These are phyloP conservation scores for Nannochloropsis salina DNA, from an alignment of 108 stramenopile genomes.

Conservation along the genomic window DNA sequence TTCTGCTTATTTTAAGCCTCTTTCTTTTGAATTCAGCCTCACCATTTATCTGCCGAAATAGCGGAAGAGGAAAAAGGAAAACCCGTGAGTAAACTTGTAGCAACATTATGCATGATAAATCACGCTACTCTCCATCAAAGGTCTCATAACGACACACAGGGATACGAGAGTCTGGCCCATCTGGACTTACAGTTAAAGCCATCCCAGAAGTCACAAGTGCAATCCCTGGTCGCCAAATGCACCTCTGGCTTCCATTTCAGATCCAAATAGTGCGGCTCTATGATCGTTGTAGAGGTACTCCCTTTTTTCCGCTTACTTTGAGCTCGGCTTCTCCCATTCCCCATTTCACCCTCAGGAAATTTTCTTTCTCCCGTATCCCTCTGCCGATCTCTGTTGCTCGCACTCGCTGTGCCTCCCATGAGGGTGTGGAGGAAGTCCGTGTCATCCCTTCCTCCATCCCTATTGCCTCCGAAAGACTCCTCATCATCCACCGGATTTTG, in stretches of 20 bases:
- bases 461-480: not conserved
- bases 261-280: constrained; percentile 28
- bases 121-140: too few species aligned
- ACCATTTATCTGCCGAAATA: too few species aligned
- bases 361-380: too few species aligned
- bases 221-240: constrained; percentile 24
- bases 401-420: not conserved
- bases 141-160: too few species aligned
- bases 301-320: not conserved
- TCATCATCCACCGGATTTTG: constrained; percentile 9
- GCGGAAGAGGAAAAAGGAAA: too few species aligned
- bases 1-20: too few species aligned
- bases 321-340: not conserved
- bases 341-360: not conserved
- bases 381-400: not conserved
- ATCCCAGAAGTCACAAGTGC: constrained; percentile 39
- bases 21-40: too few species aligned
- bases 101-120: too few species aligned
- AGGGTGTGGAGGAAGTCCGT: not conserved
- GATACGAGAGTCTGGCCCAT: too few species aligned
- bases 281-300: not conserved
- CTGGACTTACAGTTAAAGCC: constrained; percentile 21
- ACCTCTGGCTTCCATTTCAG: constrained; percentile 14
- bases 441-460: constrained; percentile 6
- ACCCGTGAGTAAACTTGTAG: too few species aligned